Conservation (phyloP, 257 asterid genomes). For the Salvia miltiorrhiza region DNA sequence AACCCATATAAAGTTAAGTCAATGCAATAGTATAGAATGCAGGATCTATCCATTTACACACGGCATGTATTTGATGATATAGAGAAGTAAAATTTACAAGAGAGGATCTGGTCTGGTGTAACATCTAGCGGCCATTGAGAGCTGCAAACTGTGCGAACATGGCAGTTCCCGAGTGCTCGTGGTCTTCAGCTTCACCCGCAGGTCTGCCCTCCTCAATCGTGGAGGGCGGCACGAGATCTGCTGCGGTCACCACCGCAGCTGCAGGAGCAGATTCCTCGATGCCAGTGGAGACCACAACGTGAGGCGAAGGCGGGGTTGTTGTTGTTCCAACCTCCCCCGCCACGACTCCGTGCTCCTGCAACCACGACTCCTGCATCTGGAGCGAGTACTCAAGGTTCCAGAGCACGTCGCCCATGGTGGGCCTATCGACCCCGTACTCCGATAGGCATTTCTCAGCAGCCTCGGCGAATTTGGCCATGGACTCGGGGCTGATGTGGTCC, state of each 20-base stretch:
- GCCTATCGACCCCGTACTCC: conserved; percentile 87
- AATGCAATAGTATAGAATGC: neutral
- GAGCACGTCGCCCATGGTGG: conserved; percentile 90
- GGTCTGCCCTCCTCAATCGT: conserved; percentile 21
- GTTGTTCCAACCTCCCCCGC: conserved; percentile 34
- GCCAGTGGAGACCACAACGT: neutral
- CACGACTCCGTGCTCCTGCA: conserved; percentile 30
- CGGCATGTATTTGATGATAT: neutral
- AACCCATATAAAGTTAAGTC: neutral
- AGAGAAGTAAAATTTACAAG: neutral
- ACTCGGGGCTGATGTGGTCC: conserved; percentile 63
- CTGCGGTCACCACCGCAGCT: neutral
- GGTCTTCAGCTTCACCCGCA: conserved; percentile 36
- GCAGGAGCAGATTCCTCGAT: neutral
- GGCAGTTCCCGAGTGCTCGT: conserved; percentile 81
- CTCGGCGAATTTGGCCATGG: conserved; percentile 72
- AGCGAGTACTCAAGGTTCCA: conserved; percentile 85
- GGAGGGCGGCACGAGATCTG: conserved; percentile 23
- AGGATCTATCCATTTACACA: conserved; percentile 7
- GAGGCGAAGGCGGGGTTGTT: conserved; percentile 21
- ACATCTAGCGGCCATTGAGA: conserved; percentile 59
- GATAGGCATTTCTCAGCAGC: conserved; percentile 92
- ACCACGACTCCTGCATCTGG: conserved; percentile 71
- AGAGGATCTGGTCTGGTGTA: neutral
- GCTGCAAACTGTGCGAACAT: conserved; percentile 75